A percentile compares a stretch with the other conserved stretches of the same genome.
Conservation (phyloP, 257 asterid species). For the Primulina huaijiensis region DNA sequence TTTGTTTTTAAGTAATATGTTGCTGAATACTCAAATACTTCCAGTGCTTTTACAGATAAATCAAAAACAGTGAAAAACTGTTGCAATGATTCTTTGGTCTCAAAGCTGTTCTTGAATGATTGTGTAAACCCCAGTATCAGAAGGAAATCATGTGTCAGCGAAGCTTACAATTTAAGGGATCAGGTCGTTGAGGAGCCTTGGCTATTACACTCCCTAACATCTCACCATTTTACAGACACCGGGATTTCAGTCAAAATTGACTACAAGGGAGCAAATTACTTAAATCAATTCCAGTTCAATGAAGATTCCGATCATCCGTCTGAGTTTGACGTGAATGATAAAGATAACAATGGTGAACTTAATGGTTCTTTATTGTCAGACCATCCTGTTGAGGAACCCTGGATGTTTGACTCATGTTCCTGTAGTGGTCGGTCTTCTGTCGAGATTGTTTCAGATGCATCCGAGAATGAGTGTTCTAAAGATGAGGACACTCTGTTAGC, state of each 20-base stretch:
- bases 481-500: slow-evolving; percentile 34
- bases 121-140: slow-evolving; percentile 27
- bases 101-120: slow-evolving; percentile 39
- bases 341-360: slow-evolving; percentile 25
- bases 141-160: slow-evolving; percentile 33
- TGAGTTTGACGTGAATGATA: slow-evolving; percentile 30
- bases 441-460: slow-evolving; percentile 29
- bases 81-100: slow-evolving; percentile 36
- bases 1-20: slow-evolving; percentile 38
- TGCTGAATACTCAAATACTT: slow-evolving; percentile 83
- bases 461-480: slow-evolving; percentile 27
- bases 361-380: slow-evolving; percentile 26
- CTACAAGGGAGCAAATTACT: slow-evolving; percentile 33
- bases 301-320: slow-evolving; percentile 29
- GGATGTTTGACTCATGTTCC: slow-evolving; percentile 52
- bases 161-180: slow-evolving; percentile 30
- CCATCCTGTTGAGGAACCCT: slow-evolving; percentile 87
- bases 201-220: slow-evolving; percentile 48
- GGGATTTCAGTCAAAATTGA: slow-evolving; percentile 31
- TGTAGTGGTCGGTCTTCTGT: slow-evolving; percentile 23
- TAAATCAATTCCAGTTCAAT: slow-evolving; percentile 20
- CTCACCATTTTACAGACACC: slow-evolving; percentile 35
- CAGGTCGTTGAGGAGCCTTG: slow-evolving; percentile 87
- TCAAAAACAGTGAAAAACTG: slow-evolving; percentile 39
- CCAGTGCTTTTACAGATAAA: slow-evolving; percentile 81